These are phyloP conservation scores for Teunomyces aglyptinius DNA, from an alignment of 805 yeast genomes.

Conservation along the genomic window DNA sequence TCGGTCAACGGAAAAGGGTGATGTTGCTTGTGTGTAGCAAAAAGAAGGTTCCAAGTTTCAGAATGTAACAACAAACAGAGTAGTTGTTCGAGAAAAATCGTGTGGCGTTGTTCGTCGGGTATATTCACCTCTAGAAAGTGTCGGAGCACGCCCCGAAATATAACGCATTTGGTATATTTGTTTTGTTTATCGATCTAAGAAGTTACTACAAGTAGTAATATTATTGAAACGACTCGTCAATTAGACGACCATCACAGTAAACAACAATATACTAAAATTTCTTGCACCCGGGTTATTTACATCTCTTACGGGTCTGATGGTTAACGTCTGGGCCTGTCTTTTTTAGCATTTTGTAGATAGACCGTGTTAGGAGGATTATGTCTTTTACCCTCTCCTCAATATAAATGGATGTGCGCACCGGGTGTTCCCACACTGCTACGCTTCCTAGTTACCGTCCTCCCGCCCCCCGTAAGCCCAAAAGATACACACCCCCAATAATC, in stretches of 20 bases:
- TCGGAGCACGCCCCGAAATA: neutral
- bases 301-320: neutral
- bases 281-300: neutral
- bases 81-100: neutral
- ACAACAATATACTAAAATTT: conserved; percentile 2
- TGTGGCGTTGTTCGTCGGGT: neutral
- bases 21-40: neutral
- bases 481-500: conserved; percentile 1
- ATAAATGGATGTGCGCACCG: conserved; percentile 1
- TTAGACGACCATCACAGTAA: conserved; percentile 3
- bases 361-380: neutral
- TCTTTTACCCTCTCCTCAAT: neutral
- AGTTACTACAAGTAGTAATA: conserved; percentile 2
- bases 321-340: neutral
- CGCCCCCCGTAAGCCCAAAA: conserved; percentile 6
- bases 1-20: neutral
- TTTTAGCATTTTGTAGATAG: neutral
- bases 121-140: neutral
- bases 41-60: neutral
- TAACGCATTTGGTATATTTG: neutral
- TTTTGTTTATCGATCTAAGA: conserved; percentile 3
- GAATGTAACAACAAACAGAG: neutral
- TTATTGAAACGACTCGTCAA: conserved; percentile 2
- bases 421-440: conserved; percentile 3
- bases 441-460: conserved; percentile 2